Percentiles rank a stretch among this genome's conserved stretches.
phyloP scores from a whole-genome alignment of 169 alveolate species.

The Blepharisma undulans region DNA sequence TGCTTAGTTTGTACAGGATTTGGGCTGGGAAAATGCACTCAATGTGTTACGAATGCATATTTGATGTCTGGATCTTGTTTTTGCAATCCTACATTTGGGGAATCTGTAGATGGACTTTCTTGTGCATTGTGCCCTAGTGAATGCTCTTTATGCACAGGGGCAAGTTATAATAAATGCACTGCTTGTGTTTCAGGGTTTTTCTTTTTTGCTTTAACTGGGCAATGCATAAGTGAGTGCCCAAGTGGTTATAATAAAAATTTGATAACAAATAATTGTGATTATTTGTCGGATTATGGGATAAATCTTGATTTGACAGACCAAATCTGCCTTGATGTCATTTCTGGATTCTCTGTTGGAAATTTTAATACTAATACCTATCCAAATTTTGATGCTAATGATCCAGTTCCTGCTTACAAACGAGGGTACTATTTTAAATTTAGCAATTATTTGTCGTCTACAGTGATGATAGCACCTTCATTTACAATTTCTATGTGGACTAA shows the following conservation, averaged over 20 bases:
- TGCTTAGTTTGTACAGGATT: not conserved
- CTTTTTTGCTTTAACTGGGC: not conserved
- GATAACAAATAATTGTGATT: not conserved
- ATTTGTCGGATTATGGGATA: not conserved
- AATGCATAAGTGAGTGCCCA: slow-evolving; percentile 4
- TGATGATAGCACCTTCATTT: not conserved
- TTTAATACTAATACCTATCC: not conserved
- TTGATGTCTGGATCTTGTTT: not conserved
- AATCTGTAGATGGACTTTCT: no score
- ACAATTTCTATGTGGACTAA: not conserved
- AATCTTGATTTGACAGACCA: not conserved
- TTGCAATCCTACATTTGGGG: not conserved
- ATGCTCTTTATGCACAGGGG: not conserved
- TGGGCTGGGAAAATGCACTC: not conserved
- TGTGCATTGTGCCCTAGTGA: not conserved
- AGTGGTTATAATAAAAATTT: not conserved
- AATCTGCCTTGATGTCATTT: not conserved
- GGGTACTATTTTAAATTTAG: slow-evolving; percentile 1
- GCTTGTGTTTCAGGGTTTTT: not conserved
- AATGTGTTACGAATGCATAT: not conserved
- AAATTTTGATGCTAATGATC: slow-evolving; percentile 12
- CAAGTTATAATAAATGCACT: not conserved
- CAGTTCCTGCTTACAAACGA: slow-evolving; percentile 4
- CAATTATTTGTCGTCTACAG: not conserved
- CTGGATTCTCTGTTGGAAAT: not conserved